Percentiles rank a stretch among this genome's conserved stretches.
These are phyloP conservation scores for Cardamine occulta DNA, from an alignment of 345 rosid genomes.

Conservation along the genomic window DNA sequence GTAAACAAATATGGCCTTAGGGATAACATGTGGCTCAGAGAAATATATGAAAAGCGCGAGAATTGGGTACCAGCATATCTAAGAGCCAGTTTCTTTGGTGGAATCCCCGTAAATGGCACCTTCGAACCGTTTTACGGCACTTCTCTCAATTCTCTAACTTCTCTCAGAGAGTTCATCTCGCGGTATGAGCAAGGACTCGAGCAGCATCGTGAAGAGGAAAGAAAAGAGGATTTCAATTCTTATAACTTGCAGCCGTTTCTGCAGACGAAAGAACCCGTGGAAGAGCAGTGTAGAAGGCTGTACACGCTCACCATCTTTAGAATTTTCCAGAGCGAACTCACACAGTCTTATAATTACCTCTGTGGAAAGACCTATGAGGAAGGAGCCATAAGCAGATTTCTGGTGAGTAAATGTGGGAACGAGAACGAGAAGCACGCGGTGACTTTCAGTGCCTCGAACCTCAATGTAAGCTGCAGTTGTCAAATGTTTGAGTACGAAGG, in stretches of 20 bases:
- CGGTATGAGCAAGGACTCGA: slow-evolving; percentile 70
- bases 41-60: slow-evolving; percentile 70
- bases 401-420: slow-evolving; percentile 68
- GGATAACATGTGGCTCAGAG: slow-evolving; percentile 73
- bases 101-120: slow-evolving; percentile 62
- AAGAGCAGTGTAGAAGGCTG: slow-evolving; percentile 78
- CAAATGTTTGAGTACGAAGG: slow-evolving; percentile 95
- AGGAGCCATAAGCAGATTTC: slow-evolving; percentile 66
- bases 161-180: slow-evolving; percentile 62
- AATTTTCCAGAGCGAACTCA: slow-evolving; percentile 74
- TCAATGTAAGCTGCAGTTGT: slow-evolving; percentile 72
- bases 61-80: slow-evolving; percentile 81
- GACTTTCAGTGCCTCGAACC: slow-evolving; percentile 65
- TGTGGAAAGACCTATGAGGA: slow-evolving; percentile 76
- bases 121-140: slow-evolving; percentile 64
- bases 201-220: slow-evolving; percentile 79
- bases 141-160: slow-evolving; percentile 55
- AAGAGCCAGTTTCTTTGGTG: slow-evolving; percentile 76
- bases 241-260: slow-evolving; percentile 65
- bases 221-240: slow-evolving; percentile 78
- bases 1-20: slow-evolving; percentile 60
- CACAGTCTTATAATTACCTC: slow-evolving; percentile 61
- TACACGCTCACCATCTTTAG: slow-evolving; percentile 75
- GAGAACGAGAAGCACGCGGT: slow-evolving; percentile 72
- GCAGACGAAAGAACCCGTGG: slow-evolving; percentile 77